Evolutionary conservation across 768 basidiomycete species (phyloP).

Genomic region (Calocera viscosa): DNA sequence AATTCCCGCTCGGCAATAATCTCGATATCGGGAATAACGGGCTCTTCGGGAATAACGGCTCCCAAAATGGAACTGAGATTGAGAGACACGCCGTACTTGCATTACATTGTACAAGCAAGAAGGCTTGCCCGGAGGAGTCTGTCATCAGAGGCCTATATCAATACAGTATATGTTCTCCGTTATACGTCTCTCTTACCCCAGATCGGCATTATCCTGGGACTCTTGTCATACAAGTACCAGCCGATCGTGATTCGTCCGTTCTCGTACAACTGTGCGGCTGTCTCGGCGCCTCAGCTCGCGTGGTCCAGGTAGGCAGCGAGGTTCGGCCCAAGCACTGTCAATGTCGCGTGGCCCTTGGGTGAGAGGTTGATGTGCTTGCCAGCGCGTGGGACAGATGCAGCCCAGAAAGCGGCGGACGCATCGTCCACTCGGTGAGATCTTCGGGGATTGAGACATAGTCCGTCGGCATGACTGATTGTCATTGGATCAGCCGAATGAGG

Average conservation of each 20-base stretch:
- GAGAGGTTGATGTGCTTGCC: neutral
- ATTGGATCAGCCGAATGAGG: neutral
- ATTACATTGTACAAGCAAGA: too few relatives aligned
- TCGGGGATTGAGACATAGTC: neutral
- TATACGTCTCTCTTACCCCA: neutral
- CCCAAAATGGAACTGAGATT: too few relatives aligned
- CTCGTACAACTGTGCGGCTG: constrained; percentile 1
- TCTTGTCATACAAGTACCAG: neutral
- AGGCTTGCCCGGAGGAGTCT: too few relatives aligned
- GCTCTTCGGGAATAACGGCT: too few relatives aligned
- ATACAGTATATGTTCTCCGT: too few relatives aligned
- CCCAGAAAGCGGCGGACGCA: neutral
- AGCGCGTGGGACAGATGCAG: neutral
- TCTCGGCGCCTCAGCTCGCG: neutral
- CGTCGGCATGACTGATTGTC: constrained; percentile 2
- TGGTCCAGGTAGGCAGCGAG: constrained; percentile 2
- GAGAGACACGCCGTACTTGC: too few relatives aligned
- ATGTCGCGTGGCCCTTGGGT: neutral
- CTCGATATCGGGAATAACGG: too few relatives aligned
- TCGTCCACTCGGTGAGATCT: neutral
- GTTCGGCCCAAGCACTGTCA: neutral
- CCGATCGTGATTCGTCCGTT: neutral
- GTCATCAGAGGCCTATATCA: too few relatives aligned
- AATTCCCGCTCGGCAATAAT: too few relatives aligned
- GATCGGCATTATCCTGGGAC: neutral